Percentiles rank a stretch among this genome's conserved stretches.
These are phyloP conservation scores for Scleroderma citrinum DNA, from an alignment of 768 basidiomycete genomes.

Conservation along the genomic window DNA sequence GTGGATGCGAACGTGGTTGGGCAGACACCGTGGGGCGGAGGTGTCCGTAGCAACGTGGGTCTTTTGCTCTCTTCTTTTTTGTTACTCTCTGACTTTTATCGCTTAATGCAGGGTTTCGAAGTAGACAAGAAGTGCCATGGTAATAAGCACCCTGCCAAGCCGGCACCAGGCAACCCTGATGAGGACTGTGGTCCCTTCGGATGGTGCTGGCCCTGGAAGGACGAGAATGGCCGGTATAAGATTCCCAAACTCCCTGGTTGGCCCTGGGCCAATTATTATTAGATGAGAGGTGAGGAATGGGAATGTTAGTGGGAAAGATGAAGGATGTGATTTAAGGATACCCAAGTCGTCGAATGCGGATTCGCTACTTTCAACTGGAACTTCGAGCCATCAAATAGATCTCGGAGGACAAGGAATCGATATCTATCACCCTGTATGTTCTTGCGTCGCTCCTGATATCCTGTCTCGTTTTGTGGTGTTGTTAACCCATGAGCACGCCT, in stretches of 20 bases:
- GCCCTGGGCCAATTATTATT: conserved; percentile 20
- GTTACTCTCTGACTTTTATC: background rate
- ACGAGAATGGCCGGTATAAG: conserved; percentile 11
- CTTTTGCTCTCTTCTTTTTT: background rate
- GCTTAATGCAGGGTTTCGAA: conserved; percentile 30
- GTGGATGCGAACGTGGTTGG: conserved; percentile 67
- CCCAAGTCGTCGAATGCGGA: background rate
- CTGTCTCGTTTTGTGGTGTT: no score
- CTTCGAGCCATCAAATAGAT: no score
- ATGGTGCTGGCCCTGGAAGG: conserved; percentile 20
- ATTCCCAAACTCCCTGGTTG: conserved; percentile 9
- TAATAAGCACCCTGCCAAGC: conserved; percentile 16
- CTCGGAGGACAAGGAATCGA: no score
- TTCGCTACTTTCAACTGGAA: no score
- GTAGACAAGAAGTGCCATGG: conserved; percentile 37
- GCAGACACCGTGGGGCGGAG: conserved; percentile 90
- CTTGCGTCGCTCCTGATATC: no score
- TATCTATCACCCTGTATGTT: no score
- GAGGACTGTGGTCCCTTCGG: conserved; percentile 21
- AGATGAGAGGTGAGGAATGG: background rate
- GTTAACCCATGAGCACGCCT: no score
- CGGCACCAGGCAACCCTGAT: conserved; percentile 30
- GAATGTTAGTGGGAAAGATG: background rate
- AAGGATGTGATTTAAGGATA: background rate
- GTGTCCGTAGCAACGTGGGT: conserved; percentile 62